Evolutionary conservation across 2,329 filamentous ascomycete genomes (phyloP).

Genomic region (Cercospora canescens): DNA sequence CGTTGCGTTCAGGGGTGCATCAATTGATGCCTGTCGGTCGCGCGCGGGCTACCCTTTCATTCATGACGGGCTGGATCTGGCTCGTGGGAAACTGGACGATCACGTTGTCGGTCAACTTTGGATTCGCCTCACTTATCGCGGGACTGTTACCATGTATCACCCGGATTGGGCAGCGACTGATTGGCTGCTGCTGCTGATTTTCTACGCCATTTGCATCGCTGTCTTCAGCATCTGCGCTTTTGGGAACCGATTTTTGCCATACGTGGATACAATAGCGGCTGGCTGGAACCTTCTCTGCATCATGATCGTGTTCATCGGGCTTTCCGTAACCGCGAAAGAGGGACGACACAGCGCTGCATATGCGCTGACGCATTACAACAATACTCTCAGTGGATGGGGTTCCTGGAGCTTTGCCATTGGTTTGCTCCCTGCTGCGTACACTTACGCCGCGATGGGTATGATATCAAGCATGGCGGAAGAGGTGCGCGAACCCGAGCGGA

Average conservation of each 20-base stretch:
- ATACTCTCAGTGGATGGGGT: constrained; percentile 58
- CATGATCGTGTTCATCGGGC: constrained; percentile 56
- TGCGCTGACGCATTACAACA: constrained; percentile 59
- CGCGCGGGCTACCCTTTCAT: constrained; percentile 34
- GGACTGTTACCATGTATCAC: constrained; percentile 55
- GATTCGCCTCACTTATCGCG: constrained; percentile 54
- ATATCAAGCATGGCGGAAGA: constrained; percentile 64
- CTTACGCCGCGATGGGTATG: constrained; percentile 58
- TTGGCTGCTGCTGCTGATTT: constrained; percentile 72
- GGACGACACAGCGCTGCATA: constrained; percentile 54
- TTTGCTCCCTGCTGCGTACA: constrained; percentile 50
- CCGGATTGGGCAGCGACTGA: constrained; percentile 53
- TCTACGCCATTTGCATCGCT: constrained; percentile 66
- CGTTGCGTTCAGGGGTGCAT: not conserved
- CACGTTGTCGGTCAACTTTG: constrained; percentile 75
- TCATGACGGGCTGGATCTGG: constrained; percentile 72
- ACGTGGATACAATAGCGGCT: constrained; percentile 58
- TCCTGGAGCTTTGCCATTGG: constrained; percentile 64
- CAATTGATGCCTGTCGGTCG: not conserved
- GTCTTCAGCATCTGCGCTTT: constrained; percentile 67
- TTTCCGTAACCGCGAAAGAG: constrained; percentile 56
- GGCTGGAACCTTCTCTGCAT: constrained; percentile 58
- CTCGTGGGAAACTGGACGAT: constrained; percentile 80
- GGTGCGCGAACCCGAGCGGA: constrained; percentile 53
- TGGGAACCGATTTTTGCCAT: constrained; percentile 66